Evolutionary conservation across 345 rosid genomes (phyloP), one percentile per base, ranked within the genome.

Genomic region (Lepidium africanum): DNA sequence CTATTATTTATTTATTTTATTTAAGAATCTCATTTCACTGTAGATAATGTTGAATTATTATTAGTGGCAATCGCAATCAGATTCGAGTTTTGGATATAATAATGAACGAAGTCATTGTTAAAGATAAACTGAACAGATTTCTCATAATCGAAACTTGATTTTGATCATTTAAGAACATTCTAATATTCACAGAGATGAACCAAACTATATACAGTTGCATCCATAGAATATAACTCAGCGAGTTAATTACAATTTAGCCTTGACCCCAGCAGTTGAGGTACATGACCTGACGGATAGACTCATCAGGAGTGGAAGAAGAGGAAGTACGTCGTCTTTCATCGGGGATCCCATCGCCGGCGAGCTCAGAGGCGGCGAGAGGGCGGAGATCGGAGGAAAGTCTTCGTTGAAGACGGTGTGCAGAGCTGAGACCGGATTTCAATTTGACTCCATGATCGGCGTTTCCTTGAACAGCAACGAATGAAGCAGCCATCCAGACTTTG

Each of bases 251-350:
- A 43, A 15, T 63, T 59, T 45, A 81, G 59, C 86, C 84, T 76
- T 85, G 96, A 17, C 91, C 89, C 98, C 98, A 92, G 78, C 98
- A 93, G 65, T 80, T 90, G 36, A 93, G 69, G 83, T 85, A 88
- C 98, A 93, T 93, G 52, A 90, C 92, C 40, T 74, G 85, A 14
- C 84, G 87, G 65, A 90, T 51, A 10, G 97, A 83, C 48, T 90
- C 98, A 10, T 93, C 98, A 3, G 75, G 30, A 63, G 83, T 68
- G 21, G 76, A 46, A 66, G 76, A 40, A 55, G 85, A 72, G 12
- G 70, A 56, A 15, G 69, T n/a, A 16, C 57, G 68, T 1, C 53
- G 69, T 43, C 65, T 71, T 5, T 76, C 76, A 10, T 66, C 80
- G 0, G 59, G 64, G 35, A 59, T 8, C 10, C 17, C n/a, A 0